Evolutionary conservation across 2,329 filamentous ascomycete species (phyloP), one percentile per base, ranked within the genome.

Genomic region (Ceratocystis cacaofunesta): DNA sequence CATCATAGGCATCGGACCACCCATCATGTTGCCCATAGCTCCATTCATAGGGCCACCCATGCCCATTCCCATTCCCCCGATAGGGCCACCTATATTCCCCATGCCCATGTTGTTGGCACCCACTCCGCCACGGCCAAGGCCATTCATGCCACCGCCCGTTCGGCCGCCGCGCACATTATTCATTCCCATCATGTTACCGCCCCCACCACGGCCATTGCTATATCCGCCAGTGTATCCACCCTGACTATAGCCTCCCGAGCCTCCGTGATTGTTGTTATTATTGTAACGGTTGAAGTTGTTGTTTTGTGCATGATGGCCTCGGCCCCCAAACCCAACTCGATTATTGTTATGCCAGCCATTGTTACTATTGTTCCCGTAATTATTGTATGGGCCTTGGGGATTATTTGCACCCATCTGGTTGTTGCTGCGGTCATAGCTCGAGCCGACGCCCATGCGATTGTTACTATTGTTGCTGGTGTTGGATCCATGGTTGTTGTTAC

Each of bases 401-500:
- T 57, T 48, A 10, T 41, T 46, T 32, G 60, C 62, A 65, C 80
- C 79, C 55, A 79, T 72, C 65, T 73, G 77, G 69, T 78, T 77
- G 71, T 75, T 77, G 71, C 75, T 77, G 68, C 75, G 74, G 67
- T 72, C 72, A 66, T 74, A 78, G 70, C 78, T 77, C 75, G 80
- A 82, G 69, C 76, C 77, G 22, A 90, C 86, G 46, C 81, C 86
- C 66, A 79, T 80, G 32, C 89, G 84, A 70, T 82, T 81, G 44
- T 8, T 52, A 25, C 4, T 52, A 22, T 52, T 52, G 19, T 48
- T 12, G 12, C 52, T 65, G 66, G 58, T 58, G 36, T 12, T 41
- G 48, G 41, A 3, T 22, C 10, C 17, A 15, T 55, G 36, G 22
- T 25, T 62, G 19, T 41, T 43, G 32, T 50, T 46, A 28, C 30